Conservation (phyloP, 2,329 filamentous ascomycete species). For the Aulographum hederae region DNA sequence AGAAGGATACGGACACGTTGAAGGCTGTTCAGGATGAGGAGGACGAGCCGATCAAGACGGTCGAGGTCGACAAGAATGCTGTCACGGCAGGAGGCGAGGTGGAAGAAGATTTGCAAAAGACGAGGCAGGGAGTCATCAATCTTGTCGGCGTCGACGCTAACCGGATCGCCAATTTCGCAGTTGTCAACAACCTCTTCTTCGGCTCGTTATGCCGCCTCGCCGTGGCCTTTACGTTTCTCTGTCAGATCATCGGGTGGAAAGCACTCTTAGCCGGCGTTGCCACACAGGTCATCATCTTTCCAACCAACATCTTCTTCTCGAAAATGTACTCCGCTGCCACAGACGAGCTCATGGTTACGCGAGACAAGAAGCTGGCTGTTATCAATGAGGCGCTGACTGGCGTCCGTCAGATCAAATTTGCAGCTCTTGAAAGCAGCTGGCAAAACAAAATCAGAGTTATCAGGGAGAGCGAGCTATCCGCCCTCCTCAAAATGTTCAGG, state of each 20-base stretch:
- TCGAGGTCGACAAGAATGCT: too few species aligned
- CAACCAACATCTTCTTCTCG: constrained; percentile 49
- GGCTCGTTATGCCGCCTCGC: constrained; percentile 43
- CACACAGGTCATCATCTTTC: constrained; percentile 45
- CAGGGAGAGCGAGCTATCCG: constrained; percentile 46
- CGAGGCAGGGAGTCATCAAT: constrained; percentile 56
- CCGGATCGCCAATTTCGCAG: constrained; percentile 49
- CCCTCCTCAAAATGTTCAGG: constrained; percentile 47
- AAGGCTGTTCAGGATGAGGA: constrained; percentile 18
- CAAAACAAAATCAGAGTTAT: constrained; percentile 48
- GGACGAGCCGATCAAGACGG: constrained; percentile 2
- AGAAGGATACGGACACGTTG: constrained; percentile 1
- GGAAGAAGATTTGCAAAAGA: constrained; percentile 35
- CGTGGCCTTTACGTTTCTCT: constrained; percentile 47
- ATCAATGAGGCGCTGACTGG: constrained; percentile 62
- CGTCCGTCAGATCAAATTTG: constrained; percentile 74
- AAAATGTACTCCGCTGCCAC: constrained; percentile 44
- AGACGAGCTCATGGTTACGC: constrained; percentile 53
- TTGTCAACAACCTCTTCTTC: constrained; percentile 47
- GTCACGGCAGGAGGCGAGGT: constrained; percentile 17
- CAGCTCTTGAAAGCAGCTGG: constrained; percentile 59
- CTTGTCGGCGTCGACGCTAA: constrained; percentile 59
- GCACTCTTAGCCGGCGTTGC: constrained; percentile 46
- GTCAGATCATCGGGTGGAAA: constrained; percentile 54
- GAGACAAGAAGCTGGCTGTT: constrained; percentile 58